phyloP scores from a whole-genome alignment of 2,329 filamentous ascomycete genomes.

The Colletotrichum falcatum region DNA sequence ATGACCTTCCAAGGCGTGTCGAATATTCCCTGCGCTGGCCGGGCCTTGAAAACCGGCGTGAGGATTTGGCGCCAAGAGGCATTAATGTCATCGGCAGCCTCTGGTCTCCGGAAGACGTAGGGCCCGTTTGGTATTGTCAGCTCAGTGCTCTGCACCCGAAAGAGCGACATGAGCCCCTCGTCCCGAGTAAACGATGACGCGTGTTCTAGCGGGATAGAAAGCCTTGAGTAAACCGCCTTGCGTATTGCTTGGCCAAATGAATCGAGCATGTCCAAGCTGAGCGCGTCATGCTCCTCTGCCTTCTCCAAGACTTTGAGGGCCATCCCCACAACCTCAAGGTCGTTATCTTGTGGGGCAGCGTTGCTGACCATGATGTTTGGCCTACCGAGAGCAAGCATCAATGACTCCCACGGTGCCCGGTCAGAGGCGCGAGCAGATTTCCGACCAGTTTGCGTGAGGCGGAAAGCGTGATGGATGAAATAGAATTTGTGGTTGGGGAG shows the following conservation, averaged over 20 bases:
- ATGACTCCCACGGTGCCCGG: slow-evolving; percentile 31
- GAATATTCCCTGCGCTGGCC: not conserved
- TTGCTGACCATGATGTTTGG: slow-evolving; percentile 35
- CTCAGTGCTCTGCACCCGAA: not conserved
- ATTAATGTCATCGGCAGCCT: not conserved
- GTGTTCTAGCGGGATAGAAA: slow-evolving; percentile 50
- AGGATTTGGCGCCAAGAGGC: slow-evolving; percentile 3
- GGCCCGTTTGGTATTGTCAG: not conserved
- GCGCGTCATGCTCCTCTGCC: slow-evolving; percentile 19
- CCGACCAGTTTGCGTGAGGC: slow-evolving; percentile 18
- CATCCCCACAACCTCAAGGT: slow-evolving; percentile 11
- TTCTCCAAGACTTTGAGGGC: slow-evolving; percentile 20
- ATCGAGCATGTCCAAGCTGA: slow-evolving; percentile 42
- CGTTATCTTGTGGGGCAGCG: slow-evolving; percentile 2
- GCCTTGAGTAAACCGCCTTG: slow-evolving; percentile 41
- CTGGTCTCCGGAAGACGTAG: not conserved
- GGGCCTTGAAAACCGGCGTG: slow-evolving; percentile 3
- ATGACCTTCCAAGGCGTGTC: not conserved
- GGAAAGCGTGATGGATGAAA: slow-evolving; percentile 25
- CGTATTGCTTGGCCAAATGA: slow-evolving; percentile 20
- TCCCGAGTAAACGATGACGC: not conserved
- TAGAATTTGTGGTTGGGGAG: not conserved
- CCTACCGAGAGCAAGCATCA: slow-evolving; percentile 27
- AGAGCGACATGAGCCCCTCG: slow-evolving; percentile 22
- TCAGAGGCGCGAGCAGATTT: not conserved